Percentiles rank a stretch among this genome's conserved stretches.
Conservation (phyloP, 1,139 yeast species). For the Zygosaccharomyces sapae region DNA sequence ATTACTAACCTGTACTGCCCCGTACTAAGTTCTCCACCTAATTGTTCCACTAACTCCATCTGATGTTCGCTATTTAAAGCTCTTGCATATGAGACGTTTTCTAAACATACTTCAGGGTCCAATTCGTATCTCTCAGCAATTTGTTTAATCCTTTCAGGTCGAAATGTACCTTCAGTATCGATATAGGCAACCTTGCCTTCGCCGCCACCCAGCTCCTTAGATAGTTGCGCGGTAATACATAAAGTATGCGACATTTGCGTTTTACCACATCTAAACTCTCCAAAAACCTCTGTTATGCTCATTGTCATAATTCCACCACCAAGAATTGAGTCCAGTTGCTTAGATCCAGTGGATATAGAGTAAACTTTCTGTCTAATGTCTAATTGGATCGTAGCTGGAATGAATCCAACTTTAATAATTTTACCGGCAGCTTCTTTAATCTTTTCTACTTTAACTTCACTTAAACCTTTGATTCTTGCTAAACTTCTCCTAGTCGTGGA, state of each 20-base stretch:
- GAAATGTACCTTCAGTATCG: conserved; percentile 58
- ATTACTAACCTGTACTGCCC: conserved; percentile 46
- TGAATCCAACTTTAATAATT: conserved; percentile 48
- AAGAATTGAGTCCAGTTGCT: conserved; percentile 48
- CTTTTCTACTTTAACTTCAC: conserved; percentile 58
- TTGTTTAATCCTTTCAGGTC: conserved; percentile 53
- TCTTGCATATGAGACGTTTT: conserved; percentile 54
- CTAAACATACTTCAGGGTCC: conserved; percentile 51
- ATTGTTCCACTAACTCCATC: conserved; percentile 51
- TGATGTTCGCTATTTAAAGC: conserved; percentile 61
- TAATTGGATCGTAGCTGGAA: conserved; percentile 51
- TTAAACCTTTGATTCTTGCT: conserved; percentile 50
- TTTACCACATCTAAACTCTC: conserved; percentile 60
- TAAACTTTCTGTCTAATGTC: conserved; percentile 47
- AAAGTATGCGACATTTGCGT: conserved; percentile 58
- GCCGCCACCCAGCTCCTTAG: conserved; percentile 53
- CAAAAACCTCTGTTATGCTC: conserved; percentile 61
- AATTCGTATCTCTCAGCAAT: conserved; percentile 54
- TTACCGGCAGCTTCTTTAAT: conserved; percentile 59
- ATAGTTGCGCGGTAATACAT: conserved; percentile 57
- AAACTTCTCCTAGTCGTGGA: conserved; percentile 53
- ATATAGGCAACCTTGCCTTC: conserved; percentile 60
- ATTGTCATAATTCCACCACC: conserved; percentile 61
- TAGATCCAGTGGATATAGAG: conserved; percentile 51
- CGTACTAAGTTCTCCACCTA: conserved; percentile 48